A percentile compares a stretch with the other conserved stretches of the same genome.
These are phyloP conservation scores for Alternaria incomplexa DNA, from an alignment of 2,329 filamentous ascomycete species.

Conservation along the genomic window DNA sequence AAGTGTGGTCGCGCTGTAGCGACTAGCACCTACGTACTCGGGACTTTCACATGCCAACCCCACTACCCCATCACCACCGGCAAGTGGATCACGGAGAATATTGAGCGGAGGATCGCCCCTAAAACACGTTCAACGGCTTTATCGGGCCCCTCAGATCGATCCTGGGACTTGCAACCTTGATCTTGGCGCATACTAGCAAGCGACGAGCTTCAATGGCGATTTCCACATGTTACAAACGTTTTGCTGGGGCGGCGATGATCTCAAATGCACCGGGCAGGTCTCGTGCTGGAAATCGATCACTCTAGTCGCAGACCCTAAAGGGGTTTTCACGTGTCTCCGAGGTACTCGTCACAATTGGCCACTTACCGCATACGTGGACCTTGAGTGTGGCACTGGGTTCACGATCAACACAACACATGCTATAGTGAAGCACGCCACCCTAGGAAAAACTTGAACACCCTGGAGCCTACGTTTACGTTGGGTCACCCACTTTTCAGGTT, in stretches of 20 bases:
- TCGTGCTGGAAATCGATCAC: neutral
- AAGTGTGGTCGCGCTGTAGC: neutral
- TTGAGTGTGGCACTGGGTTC: neutral
- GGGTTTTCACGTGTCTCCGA: neutral
- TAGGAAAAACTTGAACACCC: no score
- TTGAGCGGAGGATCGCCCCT: conserved; percentile 21
- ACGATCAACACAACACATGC: neutral
- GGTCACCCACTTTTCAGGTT: no score
- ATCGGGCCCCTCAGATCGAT: neutral
- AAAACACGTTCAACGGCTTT: conserved; percentile 9
- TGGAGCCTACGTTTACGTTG: no score
- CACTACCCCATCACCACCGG: neutral
- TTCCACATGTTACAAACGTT: neutral
- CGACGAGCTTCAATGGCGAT: neutral
- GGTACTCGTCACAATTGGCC: neutral
- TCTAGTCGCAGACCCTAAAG: neutral
- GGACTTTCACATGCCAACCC: conserved; percentile 33
- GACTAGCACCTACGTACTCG: conserved; percentile 12
- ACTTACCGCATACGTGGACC: neutral
- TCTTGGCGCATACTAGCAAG: neutral
- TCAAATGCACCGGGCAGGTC: neutral
- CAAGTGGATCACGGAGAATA: conserved; percentile 16
- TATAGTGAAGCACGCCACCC: neutral
- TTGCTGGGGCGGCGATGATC: neutral
- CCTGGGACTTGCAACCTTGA: neutral